Evolutionary conservation across 805 yeast species (phyloP).

Genomic region (Candida nanaspora): DNA sequence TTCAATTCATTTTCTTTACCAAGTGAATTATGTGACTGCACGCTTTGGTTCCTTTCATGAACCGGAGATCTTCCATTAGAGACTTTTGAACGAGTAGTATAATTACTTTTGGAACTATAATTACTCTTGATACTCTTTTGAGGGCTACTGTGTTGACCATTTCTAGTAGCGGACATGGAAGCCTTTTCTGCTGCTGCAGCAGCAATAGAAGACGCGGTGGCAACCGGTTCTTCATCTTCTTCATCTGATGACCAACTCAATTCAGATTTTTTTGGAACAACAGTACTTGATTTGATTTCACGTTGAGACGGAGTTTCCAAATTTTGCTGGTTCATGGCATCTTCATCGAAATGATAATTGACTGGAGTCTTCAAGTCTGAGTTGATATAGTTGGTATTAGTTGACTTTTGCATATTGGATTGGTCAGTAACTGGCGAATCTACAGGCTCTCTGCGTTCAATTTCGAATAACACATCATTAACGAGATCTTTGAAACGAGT

Average conservation of each 20-base stretch:
- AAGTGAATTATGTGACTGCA: conserved; percentile 3
- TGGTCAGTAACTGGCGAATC: background rate
- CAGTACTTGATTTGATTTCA: conserved; percentile 49
- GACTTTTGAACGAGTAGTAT: background rate
- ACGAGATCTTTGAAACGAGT: conserved; percentile 83
- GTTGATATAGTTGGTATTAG: background rate
- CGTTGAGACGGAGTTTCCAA: conserved; percentile 22
- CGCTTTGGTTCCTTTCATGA: conserved; percentile 1
- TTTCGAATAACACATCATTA: conserved; percentile 81
- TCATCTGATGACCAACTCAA: conserved; percentile 88
- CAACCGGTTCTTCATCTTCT: conserved; percentile 40
- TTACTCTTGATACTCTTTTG: conserved; percentile 1
- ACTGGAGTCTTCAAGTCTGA: background rate
- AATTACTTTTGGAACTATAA: background rate
- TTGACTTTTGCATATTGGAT: background rate
- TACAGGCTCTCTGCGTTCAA: conserved; percentile 42
- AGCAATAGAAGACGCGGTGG: background rate
- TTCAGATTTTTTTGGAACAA: conserved; percentile 80
- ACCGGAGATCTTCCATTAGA: background rate
- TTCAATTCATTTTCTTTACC: conserved; percentile 35
- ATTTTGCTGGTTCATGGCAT: conserved; percentile 5
- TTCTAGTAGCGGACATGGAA: background rate
- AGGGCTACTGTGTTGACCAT: background rate
- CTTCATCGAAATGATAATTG: conserved; percentile 1
- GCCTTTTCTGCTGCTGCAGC: background rate